Base-by-base conservation (phyloP, 805 yeast species). In the Candida sanyiensis region DNA sequence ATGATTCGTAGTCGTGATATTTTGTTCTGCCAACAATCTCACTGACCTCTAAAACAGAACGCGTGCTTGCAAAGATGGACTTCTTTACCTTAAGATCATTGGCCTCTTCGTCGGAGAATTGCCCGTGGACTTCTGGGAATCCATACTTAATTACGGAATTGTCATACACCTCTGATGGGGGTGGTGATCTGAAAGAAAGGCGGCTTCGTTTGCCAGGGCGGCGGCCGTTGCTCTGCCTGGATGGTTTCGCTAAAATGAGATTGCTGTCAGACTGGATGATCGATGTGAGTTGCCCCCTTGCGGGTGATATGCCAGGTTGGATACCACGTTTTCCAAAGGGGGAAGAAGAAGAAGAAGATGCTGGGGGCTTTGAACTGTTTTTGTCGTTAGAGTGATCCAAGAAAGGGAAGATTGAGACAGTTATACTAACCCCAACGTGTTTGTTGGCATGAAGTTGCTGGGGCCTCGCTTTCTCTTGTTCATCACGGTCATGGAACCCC, bases 31-130 rank as follows among this genome's bases (percentile, higher is more conserved):
- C 34, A 13, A 9, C 12, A 10, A 15, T 25, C 20, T 31, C 23
- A 12, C n/a, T 20, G 4, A 31, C 18, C 13, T 21, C 25, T 18
- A 31, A 13, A 5, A 31, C 18, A 9, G 17, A 3, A 18, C 22
- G 6, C 7, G 19, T 21, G 13, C 13, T 21, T 11, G 34, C 20
- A 20, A 11, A 8, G 11, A 8, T 22, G 8, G 34, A 31, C 15
- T 12, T 31, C n/a, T 10, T 10, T 11, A 31, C 19, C 12, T 25
- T 23, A 13, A 45, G 20, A 12, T 37, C 43, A 27, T 45, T 45
- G 11, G 25, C 19, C 33, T 45, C 48, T 3, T 31, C 37, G 11
- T 44, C 47, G 13, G 45, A 41, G 33, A 44, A 44, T 13, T 33
- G 15, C 20, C 12, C 24, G 18, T 21, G 25, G 34, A 34, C 25